Evolutionary conservation across 1,139 yeast species (phyloP).

Genomic region (Starmera stellimalicola): DNA sequence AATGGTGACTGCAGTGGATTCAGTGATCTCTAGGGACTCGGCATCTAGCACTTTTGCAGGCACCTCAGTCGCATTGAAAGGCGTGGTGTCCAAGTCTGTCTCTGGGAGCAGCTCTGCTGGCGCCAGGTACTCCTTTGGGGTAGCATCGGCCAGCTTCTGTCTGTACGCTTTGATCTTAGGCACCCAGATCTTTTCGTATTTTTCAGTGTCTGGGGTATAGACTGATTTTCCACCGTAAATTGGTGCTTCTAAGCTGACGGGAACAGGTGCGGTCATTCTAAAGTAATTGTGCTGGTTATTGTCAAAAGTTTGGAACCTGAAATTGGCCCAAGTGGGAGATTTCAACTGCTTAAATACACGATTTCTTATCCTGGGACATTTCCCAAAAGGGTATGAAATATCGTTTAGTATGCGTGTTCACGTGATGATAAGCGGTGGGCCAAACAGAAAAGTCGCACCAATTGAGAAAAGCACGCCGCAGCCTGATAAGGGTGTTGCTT

Average conservation of each 20-base stretch:
- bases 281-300: neutral
- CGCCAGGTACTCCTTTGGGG: neutral
- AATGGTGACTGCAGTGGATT: constrained; percentile 21
- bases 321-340: neutral
- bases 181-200: neutral
- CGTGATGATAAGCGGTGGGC: neutral
- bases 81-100: constrained; percentile 13
- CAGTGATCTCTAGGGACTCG: constrained; percentile 29
- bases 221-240: neutral
- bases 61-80: constrained; percentile 22
- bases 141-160: neutral
- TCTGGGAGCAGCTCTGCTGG: neutral
- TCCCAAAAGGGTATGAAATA: too few species aligned
- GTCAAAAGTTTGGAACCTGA: neutral
- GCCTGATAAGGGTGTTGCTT: too few species aligned
- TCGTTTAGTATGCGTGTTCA: too few species aligned
- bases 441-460: too few species aligned
- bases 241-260: neutral
- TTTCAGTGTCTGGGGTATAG: neutral
- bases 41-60: constrained; percentile 30
- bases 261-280: neutral
- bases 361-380: neutral
- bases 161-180: neutral
- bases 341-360: neutral
- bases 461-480: neutral